Conservation (phyloP, 2,329 filamentous ascomycete species). For the Coniochaeta ligniaria region DNA sequence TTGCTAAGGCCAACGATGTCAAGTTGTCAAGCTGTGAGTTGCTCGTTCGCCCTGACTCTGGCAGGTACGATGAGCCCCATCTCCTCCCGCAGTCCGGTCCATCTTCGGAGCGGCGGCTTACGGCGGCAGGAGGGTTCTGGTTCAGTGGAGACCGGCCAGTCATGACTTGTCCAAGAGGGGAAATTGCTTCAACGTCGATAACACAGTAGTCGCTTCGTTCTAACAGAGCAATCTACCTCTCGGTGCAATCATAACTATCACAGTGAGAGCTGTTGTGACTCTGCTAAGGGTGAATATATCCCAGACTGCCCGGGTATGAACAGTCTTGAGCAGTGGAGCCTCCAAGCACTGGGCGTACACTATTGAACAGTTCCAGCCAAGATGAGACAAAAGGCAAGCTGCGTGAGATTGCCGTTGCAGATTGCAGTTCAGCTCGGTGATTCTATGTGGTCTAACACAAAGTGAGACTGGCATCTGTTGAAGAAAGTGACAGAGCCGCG, state of each 20-base stretch:
- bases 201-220: too few species aligned
- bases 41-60: neutral
- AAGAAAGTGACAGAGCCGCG: neutral
- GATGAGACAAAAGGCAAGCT: neutral
- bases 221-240: neutral
- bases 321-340: neutral
- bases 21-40: neutral
- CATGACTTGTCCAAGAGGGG: neutral
- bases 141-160: neutral
- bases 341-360: neutral
- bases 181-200: neutral
- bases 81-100: neutral
- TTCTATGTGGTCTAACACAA: neutral
- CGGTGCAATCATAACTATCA: neutral
- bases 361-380: neutral
- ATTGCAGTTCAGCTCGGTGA: neutral
- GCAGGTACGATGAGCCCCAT: neutral
- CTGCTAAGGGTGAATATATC: neutral
- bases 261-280: neutral
- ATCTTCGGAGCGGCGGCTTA: slow-evolving; percentile 1
- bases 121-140: neutral
- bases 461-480: neutral
- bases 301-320: neutral
- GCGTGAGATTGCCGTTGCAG: neutral
- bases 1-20: neutral